These are phyloP conservation scores for Cymbopogon flexuosus DNA, from an alignment of 202 grass and related monocot genomes.

Conservation along the genomic window DNA sequence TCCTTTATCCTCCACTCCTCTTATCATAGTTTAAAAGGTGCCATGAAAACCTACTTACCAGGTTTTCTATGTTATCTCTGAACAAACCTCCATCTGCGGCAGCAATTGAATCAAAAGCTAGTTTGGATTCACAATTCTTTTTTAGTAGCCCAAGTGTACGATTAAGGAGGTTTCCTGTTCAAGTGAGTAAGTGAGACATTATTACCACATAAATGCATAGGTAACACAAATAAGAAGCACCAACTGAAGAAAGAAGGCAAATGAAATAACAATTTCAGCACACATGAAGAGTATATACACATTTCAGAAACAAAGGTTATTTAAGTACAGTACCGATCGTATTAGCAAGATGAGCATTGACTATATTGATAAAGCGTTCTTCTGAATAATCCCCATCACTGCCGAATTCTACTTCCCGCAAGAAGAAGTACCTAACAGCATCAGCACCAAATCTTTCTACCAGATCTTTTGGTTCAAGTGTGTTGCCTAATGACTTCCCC, in stretches of 20 bases:
- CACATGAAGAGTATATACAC: neutral
- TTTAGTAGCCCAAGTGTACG: slow-evolving; percentile 89
- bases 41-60: slow-evolving; percentile 45
- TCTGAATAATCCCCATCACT: slow-evolving; percentile 95
- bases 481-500: slow-evolving; percentile 98
- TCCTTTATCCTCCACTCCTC: neutral
- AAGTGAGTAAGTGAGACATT: neutral
- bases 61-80: slow-evolving; percentile 60
- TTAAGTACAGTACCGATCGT: slow-evolving; percentile 63
- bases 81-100: slow-evolving; percentile 64
- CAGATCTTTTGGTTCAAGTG: slow-evolving; percentile 87
- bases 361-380: slow-evolving; percentile 88
- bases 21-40: slow-evolving; percentile 15
- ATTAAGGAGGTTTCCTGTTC: slow-evolving; percentile 88
- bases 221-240: neutral
- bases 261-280: neutral
- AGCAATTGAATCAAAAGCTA: slow-evolving; percentile 63
- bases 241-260: slow-evolving; percentile 10
- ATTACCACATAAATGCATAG: slow-evolving; percentile 9
- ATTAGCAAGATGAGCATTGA: slow-evolving; percentile 94
- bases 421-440: slow-evolving; percentile 94
- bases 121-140: slow-evolving; percentile 84
- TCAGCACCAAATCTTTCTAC: slow-evolving; percentile 74
- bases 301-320: slow-evolving; percentile 1
- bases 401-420: slow-evolving; percentile 91